Base-by-base conservation (phyloP, 2,329 filamentous ascomycete species). In the Hymenoscyphus fraxineus region DNA sequence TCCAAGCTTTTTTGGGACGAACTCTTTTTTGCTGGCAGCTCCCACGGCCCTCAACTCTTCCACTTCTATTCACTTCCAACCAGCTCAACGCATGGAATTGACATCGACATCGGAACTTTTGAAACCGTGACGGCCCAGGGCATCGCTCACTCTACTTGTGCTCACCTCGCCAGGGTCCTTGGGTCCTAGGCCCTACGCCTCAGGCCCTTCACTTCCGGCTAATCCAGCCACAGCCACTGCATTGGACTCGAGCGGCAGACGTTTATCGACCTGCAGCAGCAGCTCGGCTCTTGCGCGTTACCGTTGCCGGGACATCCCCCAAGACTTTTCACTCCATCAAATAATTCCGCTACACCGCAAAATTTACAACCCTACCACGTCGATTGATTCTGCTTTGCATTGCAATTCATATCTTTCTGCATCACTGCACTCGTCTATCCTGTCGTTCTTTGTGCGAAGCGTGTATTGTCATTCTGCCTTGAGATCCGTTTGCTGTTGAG, bases 401-500 rank as follows among this genome's bases (percentile, higher is more conserved):
- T 38, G 31, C 32, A 27, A 54, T 27, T 27, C 2, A 27, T 13
- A 2, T 6, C 27, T 38, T 31, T 13, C 5, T 57, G 13, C 55
- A 57, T 19, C 32, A 12, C 9, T 38, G n/a, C 16, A 4, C 2
- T 10, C 13, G 55, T 57, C 31, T 19, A 15, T 9, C 16, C 22
- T 27, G 27, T 32, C 27, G 13, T 57, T 57, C 32, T 31, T 57
- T 57, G 16, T 57, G 27, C 55, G 13, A 19, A 57, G 27, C 31
- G 55, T 22, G 16, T n/a, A 31, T 38, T 31, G 27, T 19, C 54
- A 59, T 44, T 58, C 58, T 64, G 22, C 51, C 16, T 51, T 64
- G 40, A 41, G 60, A 39, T 57, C 60, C 47, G 38, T 63, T 65
- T 67, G 63, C 58, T 63, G 64, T 9, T 51, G 32, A 64, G 66